Conservation (phyloP, 169 alveolate genomes). For the Plasmodium sp. region DNA sequence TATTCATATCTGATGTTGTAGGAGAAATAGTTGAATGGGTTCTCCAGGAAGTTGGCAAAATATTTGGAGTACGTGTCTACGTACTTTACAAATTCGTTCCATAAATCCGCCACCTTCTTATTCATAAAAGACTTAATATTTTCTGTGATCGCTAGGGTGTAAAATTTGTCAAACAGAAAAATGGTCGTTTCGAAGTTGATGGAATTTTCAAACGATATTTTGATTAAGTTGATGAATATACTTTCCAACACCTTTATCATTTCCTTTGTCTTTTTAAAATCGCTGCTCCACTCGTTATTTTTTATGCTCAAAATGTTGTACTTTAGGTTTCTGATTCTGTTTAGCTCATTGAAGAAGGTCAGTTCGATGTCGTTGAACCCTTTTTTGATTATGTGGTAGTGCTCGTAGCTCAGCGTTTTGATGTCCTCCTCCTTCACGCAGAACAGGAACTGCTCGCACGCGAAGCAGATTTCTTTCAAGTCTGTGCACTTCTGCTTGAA, state of each 20-base stretch:
- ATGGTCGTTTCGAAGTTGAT: conserved; percentile 44
- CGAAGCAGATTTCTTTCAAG: conserved; percentile 64
- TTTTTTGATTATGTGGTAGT: conserved; percentile 59
- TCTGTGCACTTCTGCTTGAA: conserved; percentile 48
- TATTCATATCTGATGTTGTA: conserved; percentile 71
- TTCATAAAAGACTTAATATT: conserved; percentile 63
- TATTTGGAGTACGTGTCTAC: conserved; percentile 48
- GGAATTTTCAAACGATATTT: conserved; percentile 71
- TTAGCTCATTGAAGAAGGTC: conserved; percentile 64
- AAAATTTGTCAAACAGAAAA: conserved; percentile 54
- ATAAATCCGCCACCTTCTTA: conserved; percentile 51
- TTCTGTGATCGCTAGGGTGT: conserved; percentile 45
- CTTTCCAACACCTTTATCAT: conserved; percentile 59
- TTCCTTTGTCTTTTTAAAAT: conserved; percentile 66
- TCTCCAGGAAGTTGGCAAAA: conserved; percentile 63
- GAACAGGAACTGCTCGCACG: conserved; percentile 63
- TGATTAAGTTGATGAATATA: conserved; percentile 58
- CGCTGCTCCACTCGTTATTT: conserved; percentile 61
- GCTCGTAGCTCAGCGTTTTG: conserved; percentile 38
- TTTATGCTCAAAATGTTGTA: conserved; percentile 52
- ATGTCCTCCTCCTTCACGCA: conserved; percentile 61
- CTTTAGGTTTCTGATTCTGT: conserved; percentile 30
- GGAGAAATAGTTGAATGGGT: conserved; percentile 61
- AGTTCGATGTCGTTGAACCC: conserved; percentile 70
- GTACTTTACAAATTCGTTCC: conserved; percentile 38